phyloP scores from a whole-genome alignment of 208 protist species.

The Acanthamoeba lenticulata region DNA sequence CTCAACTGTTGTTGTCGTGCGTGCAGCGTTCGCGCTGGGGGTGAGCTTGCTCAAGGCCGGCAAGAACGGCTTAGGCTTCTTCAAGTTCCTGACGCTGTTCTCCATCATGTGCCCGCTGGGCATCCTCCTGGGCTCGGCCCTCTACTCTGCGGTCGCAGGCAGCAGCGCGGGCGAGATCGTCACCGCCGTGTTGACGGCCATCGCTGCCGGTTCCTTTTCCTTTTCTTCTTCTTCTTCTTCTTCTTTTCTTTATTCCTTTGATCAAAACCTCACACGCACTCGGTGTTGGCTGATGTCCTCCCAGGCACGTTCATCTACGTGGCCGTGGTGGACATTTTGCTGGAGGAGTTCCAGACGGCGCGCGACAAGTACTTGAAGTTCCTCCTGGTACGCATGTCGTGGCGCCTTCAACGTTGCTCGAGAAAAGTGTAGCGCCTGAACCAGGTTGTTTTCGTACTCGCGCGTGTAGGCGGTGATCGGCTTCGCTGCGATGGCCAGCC shows the following conservation, averaged over 20 bases:
- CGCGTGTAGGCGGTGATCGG: constrained; percentile 21
- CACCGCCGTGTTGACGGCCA: constrained; percentile 42
- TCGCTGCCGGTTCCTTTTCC: neutral
- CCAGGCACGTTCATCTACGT: constrained; percentile 42
- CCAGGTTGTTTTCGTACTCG: no score
- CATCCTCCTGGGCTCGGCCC: neutral
- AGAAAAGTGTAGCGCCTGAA: no score
- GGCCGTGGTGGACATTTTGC: constrained; percentile 24
- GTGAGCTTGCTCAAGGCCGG: neutral
- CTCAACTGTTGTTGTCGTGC: no score
- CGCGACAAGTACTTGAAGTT: constrained; percentile 55
- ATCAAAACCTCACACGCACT: no score
- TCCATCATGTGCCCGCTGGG: neutral
- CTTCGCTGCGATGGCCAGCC: neutral
- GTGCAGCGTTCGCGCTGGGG: neutral
- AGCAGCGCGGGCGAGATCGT: constrained; percentile 4
- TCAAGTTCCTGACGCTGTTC: constrained; percentile 7
- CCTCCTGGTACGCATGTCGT: neutral
- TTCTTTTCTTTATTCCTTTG: no score
- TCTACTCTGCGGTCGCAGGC: neutral
- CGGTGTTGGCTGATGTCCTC: neutral
- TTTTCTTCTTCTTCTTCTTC: no score
- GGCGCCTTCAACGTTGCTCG: no score
- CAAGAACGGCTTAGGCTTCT: neutral
- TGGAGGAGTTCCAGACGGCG: constrained; percentile 18